Base-by-base conservation (phyloP, 108 stramenopile genomes). In the Pseudonitzschia pungens region DNA sequence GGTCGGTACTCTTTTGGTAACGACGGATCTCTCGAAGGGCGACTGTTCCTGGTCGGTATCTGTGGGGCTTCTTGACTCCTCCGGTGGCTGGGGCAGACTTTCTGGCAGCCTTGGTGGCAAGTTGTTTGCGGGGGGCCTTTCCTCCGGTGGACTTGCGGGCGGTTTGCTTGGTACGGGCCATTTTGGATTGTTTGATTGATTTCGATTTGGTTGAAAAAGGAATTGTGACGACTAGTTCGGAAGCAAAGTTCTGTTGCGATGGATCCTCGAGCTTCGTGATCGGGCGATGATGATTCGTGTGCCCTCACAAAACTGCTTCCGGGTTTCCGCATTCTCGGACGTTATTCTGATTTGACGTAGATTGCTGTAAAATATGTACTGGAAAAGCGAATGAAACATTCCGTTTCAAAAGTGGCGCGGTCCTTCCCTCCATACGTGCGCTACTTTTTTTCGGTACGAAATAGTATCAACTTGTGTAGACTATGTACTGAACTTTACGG, bases 91-190 rank as follows among this genome's bases (percentile, higher is more conserved):
- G 88, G 64, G 88, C 88, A 66, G 86, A 87, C 78, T 89, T 89
- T 64, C 88, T 84, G 53, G 88, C 88, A 52, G 98, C 98, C 95
- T 98, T 92, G 76, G 93, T 93, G 72, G 93, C 88, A 68, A 92
- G 92, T 70, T 96, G 92, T 86, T 94, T 93, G 60, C 92, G 90
- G 28, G 94, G 97, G 73, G 97, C 97, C 87, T 98, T 98, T 75
- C 97, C 97, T 84, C 97, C 97, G 69, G 97, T 98, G 70, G 93
- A 94, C 80, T 97, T 98, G 59, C 97, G 91, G 28, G 98, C 98
- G 83, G 98, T 98, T 87, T 98, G 98, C 84, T 98, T 98, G 81
- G 98, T 98, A 54, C 97, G 93, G 40, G 97, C 97, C 97, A 96
- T 96, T 64, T 79, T 87, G 65, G 31, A 60, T 36, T 48, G 45